Evolutionary conservation across 2,329 filamentous ascomycete genomes (phyloP).

Genomic region (Aureobasidium pullulans): DNA sequence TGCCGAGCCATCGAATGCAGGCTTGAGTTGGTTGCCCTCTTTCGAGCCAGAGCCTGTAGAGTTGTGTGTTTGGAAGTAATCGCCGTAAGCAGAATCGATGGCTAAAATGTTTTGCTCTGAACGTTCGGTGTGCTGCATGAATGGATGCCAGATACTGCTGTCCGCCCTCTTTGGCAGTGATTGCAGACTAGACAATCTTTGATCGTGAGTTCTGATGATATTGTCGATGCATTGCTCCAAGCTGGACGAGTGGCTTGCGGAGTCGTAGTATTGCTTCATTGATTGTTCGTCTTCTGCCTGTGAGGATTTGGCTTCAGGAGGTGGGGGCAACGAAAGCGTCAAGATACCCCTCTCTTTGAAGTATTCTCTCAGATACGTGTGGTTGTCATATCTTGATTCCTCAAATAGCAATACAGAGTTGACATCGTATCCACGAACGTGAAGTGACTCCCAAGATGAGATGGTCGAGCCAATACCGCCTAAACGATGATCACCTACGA

Average conservation of each 20-base stretch:
- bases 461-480: slow-evolving; percentile 78
- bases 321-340: slow-evolving; percentile 34
- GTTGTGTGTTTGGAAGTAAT: slow-evolving; percentile 61
- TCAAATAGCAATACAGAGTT: slow-evolving; percentile 62
- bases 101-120: slow-evolving; percentile 56
- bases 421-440: slow-evolving; percentile 71
- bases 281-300: slow-evolving; percentile 44
- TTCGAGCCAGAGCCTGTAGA: slow-evolving; percentile 12
- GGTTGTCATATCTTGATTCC: slow-evolving; percentile 59
- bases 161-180: slow-evolving; percentile 56
- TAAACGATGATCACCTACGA: slow-evolving; percentile 67
- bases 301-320: slow-evolving; percentile 44
- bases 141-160: slow-evolving; percentile 73
- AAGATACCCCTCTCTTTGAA: slow-evolving; percentile 53
- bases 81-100: slow-evolving; percentile 74
- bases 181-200: slow-evolving; percentile 52
- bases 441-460: slow-evolving; percentile 69
- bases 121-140: slow-evolving; percentile 68
- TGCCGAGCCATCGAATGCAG: slow-evolving; percentile 75
- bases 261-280: slow-evolving; percentile 59
- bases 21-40: slow-evolving; percentile 41
- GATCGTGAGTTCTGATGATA: slow-evolving; percentile 47
- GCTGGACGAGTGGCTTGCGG: slow-evolving; percentile 32
- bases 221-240: slow-evolving; percentile 42
- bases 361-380: slow-evolving; percentile 59